phyloP scores from a whole-genome alignment of 257 asterid species.

The Solanum infundibuliforme region DNA sequence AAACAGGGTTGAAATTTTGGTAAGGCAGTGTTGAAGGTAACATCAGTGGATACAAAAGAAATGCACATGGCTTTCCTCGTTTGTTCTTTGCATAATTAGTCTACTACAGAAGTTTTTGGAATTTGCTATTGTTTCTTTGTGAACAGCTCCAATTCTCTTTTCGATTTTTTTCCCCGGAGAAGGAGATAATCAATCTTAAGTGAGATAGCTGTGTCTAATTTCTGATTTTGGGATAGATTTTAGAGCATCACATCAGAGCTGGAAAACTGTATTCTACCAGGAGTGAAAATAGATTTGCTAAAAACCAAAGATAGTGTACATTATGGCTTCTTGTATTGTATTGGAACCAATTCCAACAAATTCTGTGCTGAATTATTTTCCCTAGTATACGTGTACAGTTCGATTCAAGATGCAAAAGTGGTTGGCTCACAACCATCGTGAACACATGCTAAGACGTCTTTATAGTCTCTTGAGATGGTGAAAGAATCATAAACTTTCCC shows the following conservation, averaged over 20 bases:
- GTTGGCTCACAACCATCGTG: constrained; percentile 64
- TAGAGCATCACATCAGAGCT: neutral
- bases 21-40: neutral
- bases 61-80: neutral
- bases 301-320: neutral
- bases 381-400: neutral
- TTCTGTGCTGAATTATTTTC: neutral
- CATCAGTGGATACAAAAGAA: neutral
- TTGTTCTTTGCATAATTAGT: neutral
- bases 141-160: neutral
- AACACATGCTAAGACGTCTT: constrained; percentile 72
- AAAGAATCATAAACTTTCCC: constrained; percentile 77
- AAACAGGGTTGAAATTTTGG: neutral
- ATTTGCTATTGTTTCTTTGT: neutral
- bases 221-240: neutral
- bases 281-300: neutral
- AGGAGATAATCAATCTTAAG: neutral
- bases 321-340: neutral
- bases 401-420: constrained; percentile 36
- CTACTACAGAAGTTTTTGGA: neutral
- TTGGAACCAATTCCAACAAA: neutral
- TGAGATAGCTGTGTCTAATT: neutral
- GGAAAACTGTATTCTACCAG: neutral
- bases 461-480: constrained; percentile 69
- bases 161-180: neutral